Conservation (phyloP, 2,329 filamentous ascomycete species). For the Colletotrichum lentis region DNA sequence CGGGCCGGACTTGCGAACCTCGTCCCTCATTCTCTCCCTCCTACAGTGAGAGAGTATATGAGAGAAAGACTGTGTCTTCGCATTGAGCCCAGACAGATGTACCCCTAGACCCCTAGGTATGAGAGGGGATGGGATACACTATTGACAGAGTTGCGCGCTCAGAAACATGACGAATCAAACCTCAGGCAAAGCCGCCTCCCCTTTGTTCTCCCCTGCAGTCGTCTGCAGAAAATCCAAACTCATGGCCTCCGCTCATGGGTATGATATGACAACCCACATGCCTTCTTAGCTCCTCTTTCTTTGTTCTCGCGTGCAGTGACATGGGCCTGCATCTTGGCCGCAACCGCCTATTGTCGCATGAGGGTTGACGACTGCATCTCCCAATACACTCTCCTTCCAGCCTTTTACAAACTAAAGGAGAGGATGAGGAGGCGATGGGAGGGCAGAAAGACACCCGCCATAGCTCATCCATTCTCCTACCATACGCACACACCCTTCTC, state of each 20-base stretch:
- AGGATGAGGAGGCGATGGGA: neutral
- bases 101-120: slow-evolving; percentile 7
- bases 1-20: neutral
- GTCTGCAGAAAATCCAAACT: slow-evolving; percentile 27
- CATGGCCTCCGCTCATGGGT: slow-evolving; percentile 18
- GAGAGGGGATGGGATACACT: slow-evolving; percentile 4
- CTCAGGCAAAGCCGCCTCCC: slow-evolving; percentile 25
- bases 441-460: neutral
- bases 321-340: slow-evolving; percentile 33
- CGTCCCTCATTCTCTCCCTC: neutral
- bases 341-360: slow-evolving; percentile 35
- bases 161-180: slow-evolving; percentile 36
- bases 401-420: neutral
- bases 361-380: slow-evolving; percentile 31
- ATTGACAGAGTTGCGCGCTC: slow-evolving; percentile 10
- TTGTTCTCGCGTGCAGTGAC: slow-evolving; percentile 34
- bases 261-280: slow-evolving; percentile 27
- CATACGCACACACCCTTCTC: neutral
- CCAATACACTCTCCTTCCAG: slow-evolving; percentile 7
- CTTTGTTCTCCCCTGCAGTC: slow-evolving; percentile 32
- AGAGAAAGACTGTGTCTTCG: neutral
- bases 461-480: slow-evolving; percentile 18
- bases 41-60: neutral
- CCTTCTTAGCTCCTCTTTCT: slow-evolving; percentile 25
- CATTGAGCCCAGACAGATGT: slow-evolving; percentile 10